Evolutionary conservation across 2,329 filamentous ascomycete species (phyloP).

Genomic region (Pseudocercospora vitis): DNA sequence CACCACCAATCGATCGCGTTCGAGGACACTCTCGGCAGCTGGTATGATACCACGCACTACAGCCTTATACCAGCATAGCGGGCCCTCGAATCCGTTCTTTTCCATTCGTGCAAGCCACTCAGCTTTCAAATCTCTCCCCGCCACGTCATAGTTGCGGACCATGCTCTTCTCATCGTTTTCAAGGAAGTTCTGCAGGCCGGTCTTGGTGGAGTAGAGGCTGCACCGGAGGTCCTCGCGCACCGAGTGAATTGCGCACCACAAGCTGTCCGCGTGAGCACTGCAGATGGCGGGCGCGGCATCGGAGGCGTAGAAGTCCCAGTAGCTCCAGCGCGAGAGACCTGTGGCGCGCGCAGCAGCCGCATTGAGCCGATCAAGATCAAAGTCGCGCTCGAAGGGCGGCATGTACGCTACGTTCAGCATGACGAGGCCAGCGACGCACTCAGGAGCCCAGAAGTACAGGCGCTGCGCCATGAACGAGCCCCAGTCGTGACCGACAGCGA

Average conservation of each 20-base stretch:
- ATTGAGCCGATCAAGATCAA: conserved; percentile 36
- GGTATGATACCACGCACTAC: not conserved
- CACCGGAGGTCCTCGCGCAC: not conserved
- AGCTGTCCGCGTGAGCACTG: not conserved
- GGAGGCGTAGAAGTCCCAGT: not conserved
- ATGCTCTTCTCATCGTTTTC: too few species aligned
- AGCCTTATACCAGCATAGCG: not conserved
- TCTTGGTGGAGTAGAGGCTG: not conserved
- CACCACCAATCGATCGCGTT: not conserved
- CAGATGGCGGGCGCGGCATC: not conserved
- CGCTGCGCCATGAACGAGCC: conserved; percentile 46
- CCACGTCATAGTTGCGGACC: not conserved
- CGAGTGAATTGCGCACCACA: not conserved
- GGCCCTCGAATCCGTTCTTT: not conserved
- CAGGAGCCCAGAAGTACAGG: conserved; percentile 45
- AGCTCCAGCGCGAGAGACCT: not conserved
- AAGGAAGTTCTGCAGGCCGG: not conserved
- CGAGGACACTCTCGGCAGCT: not conserved
- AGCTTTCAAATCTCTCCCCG: not conserved
- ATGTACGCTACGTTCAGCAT: conserved; percentile 47
- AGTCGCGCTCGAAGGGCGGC: conserved; percentile 26
- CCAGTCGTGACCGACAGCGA: conserved; percentile 24
- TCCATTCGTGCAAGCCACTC: not conserved
- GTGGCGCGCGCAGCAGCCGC: conserved; percentile 32
- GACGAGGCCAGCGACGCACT: conserved; percentile 44